Base-by-base conservation (phyloP, 495 filamentous ascomycete species). In the Penicillium malachiteum region DNA sequence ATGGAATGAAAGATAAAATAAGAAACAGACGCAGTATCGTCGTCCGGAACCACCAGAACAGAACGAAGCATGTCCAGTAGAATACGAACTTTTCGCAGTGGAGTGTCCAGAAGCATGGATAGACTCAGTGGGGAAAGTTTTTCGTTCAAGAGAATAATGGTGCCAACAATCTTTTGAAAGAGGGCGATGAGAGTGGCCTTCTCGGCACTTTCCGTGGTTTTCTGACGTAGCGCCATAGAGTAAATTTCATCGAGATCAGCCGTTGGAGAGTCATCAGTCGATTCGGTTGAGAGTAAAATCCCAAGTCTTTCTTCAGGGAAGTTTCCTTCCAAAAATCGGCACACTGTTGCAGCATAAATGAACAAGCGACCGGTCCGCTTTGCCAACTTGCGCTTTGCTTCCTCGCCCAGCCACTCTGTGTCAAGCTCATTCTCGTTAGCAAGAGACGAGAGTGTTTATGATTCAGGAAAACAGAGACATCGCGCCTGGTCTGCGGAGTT, bases 381-480 rank as follows among this genome's bases (percentile, higher is more conserved):
- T 0, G 65, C 65, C 16, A 73, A 31, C 11, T 35, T 10, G 5
- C 62, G 1, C 0, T 64, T 52, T 1, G 5, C 48, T 0, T 62
- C 26, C 26, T 64, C 30, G 3, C 71, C 66, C 1, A 79, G 81
- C 80, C 78, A 84, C 30, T 63, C 58, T 16, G 7, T 3, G 60
- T 7, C 12, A 69, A 16, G 8, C 14, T 1, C 2, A 39, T 41
- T 1, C 59, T n/a, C 0, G 52, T 9, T 33, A 43, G 45, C 9
- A 72, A 26, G 21, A 26, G 21, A 2, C 21, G 21, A 26, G 21
- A 26, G 21, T n/a, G n/a, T 26, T 26, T 26, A 26, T 26, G 21
- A 26, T 26, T 26, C 21, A 26, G 21, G 4, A 26, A 26, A 1
- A 26, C 21, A 26, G 21, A 26, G 21, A 26, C 21, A 26, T 26